phyloP scores from a whole-genome alignment of 106 monocot genomes.

The Dactylorhiza incarnata region DNA sequence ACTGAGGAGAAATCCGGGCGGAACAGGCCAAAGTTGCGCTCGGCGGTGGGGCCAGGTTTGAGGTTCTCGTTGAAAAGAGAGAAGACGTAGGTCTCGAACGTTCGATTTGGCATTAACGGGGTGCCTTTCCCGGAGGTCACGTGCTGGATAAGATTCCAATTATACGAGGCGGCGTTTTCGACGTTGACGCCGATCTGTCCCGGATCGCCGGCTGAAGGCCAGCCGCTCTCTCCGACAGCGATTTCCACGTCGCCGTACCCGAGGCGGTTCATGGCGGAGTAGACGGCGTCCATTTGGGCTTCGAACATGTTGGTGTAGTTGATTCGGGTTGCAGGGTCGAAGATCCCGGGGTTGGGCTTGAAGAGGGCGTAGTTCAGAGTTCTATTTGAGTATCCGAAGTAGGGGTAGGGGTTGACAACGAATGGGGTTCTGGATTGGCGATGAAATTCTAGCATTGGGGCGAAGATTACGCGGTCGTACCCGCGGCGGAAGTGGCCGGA shows the following conservation, averaged over 20 bases:
- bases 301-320: slow-evolving; percentile 78
- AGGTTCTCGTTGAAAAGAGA: slow-evolving; percentile 71
- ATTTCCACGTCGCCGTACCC: slow-evolving; percentile 59
- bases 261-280: slow-evolving; percentile 44
- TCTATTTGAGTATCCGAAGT: slow-evolving; percentile 49
- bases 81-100: slow-evolving; percentile 62
- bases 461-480: slow-evolving; percentile 49
- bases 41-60: slow-evolving; percentile 63
- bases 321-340: slow-evolving; percentile 37
- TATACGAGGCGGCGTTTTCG: slow-evolving; percentile 49
- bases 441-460: slow-evolving; percentile 79
- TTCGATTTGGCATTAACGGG: slow-evolving; percentile 66
- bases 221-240: slow-evolving; percentile 64
- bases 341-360: slow-evolving; percentile 36
- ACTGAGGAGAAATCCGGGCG: slow-evolving; percentile 38
- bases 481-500: slow-evolving; percentile 63
- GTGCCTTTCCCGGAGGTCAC: slow-evolving; percentile 48
- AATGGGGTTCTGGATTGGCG: slow-evolving; percentile 64
- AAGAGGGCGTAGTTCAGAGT: slow-evolving; percentile 72
- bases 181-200: slow-evolving; percentile 29
- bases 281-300: slow-evolving; percentile 73
- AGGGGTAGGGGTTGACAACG: slow-evolving; percentile 83
- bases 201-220: slow-evolving; percentile 57
- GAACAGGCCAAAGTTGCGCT: slow-evolving; percentile 67
- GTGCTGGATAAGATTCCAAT: slow-evolving; percentile 39